Conservation (phyloP, 169 alveolate genomes). For the Cryptosporidium parvum region DNA sequence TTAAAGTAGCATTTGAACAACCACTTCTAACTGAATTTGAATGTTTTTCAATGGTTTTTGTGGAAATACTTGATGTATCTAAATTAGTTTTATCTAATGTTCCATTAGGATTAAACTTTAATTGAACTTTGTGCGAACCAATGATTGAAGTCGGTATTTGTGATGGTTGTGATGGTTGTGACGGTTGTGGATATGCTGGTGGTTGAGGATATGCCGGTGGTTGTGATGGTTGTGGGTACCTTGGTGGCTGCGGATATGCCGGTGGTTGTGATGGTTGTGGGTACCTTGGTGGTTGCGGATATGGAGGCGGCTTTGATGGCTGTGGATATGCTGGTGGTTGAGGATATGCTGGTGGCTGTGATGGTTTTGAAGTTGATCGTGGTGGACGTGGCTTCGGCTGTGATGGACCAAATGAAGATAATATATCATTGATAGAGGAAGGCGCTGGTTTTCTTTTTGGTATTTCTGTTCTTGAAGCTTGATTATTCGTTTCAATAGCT, state of each 20-base stretch:
- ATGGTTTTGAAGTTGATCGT: no score
- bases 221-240: background rate
- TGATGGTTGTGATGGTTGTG: background rate
- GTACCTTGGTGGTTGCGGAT: background rate
- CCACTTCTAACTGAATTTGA: background rate
- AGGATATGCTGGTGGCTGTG: background rate
- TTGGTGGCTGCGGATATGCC: background rate
- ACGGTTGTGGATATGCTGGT: background rate
- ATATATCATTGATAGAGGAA: background rate
- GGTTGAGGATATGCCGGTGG: background rate
- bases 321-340: background rate
- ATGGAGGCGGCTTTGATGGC: background rate
- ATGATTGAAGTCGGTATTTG: background rate
- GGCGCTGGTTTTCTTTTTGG: background rate
- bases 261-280: background rate
- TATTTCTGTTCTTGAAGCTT: no score
- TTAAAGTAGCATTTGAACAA: no score
- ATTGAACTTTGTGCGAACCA: background rate
- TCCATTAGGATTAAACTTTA: background rate
- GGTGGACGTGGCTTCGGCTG: no score
- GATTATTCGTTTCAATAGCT: background rate
- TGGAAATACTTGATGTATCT: background rate
- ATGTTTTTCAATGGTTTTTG: background rate
- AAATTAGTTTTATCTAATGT: background rate
- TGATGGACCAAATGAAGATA: no score